Evolutionary conservation across 768 basidiomycete genomes (phyloP).

Genomic region (Pleurotus cornucopiae): DNA sequence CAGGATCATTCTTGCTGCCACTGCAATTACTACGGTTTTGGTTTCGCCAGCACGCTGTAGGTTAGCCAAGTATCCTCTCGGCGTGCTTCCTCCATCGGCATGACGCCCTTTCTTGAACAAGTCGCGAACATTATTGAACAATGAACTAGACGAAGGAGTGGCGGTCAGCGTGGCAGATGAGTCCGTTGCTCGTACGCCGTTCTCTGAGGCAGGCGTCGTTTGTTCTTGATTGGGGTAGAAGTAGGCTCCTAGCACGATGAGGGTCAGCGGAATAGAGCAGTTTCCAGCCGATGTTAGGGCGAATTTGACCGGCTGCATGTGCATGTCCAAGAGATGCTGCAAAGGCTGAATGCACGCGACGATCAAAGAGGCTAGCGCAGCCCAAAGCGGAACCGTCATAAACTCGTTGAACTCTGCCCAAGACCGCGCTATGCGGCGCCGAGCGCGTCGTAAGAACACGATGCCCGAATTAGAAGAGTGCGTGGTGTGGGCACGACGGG

Average conservation of each 20-base stretch:
- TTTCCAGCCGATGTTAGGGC: conserved; percentile 65
- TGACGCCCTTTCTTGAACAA: conserved; percentile 32
- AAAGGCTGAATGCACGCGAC: conserved; percentile 76
- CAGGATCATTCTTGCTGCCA: conserved; percentile 84
- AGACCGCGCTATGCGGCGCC: conserved; percentile 19
- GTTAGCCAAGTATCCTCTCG: neutral
- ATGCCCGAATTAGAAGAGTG: neutral
- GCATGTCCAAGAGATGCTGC: conserved; percentile 64
- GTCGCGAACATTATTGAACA: conserved; percentile 33
- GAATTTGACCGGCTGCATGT: conserved; percentile 62
- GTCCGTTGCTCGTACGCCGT: conserved; percentile 9
- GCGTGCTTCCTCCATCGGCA: conserved; percentile 15
- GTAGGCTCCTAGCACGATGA: conserved; percentile 91
- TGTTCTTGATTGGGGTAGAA: conserved; percentile 53
- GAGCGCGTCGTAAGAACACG: conserved; percentile 17
- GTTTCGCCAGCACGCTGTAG: conserved; percentile 60
- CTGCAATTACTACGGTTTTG: conserved; percentile 76
- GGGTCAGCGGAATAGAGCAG: conserved; percentile 83
- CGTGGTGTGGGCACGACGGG: neutral
- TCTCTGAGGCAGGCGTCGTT: neutral
- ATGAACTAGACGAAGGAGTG: neutral
- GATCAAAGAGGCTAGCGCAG: conserved; percentile 66
- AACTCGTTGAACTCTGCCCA: conserved; percentile 54
- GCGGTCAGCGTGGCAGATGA: conserved; percentile 30
- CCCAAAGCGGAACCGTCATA: conserved; percentile 89